Percentiles rank a stretch among this genome's conserved stretches.
Conservation (phyloP, 2,329 filamentous ascomycete genomes). For the Clarireedia paspali region DNA sequence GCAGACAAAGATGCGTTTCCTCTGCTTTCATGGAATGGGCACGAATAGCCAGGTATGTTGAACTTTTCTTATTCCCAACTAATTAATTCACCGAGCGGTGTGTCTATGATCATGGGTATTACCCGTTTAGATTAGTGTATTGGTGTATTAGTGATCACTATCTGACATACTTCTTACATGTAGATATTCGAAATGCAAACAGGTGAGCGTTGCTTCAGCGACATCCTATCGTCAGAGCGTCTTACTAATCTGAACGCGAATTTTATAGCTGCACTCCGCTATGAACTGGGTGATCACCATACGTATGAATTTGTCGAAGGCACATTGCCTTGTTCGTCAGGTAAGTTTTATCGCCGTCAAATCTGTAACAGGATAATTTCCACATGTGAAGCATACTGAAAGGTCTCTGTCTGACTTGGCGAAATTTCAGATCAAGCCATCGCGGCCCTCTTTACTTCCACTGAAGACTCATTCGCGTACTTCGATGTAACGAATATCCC, state of each 20-base stretch:
- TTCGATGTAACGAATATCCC: not conserved
- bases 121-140: too few species aligned
- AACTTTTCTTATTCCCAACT: not conserved
- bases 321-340: not conserved
- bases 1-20: not conserved
- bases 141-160: not conserved
- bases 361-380: not conserved
- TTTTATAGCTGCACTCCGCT: slow-evolving; percentile 11
- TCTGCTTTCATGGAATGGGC: slow-evolving; percentile 1
- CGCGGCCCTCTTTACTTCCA: not conserved
- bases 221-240: not conserved
- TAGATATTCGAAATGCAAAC: slow-evolving; percentile 2
- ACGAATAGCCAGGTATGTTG: not conserved
- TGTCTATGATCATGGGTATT: too few species aligned
- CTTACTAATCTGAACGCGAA: not conserved
- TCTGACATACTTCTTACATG: not conserved
- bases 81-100: not conserved
- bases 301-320: slow-evolving; percentile 14
- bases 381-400: not conserved
- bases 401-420: not conserved
- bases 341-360: not conserved
- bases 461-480: slow-evolving; percentile 7
- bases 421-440: not conserved
- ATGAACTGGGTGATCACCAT: slow-evolving; percentile 11
- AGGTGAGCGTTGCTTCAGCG: not conserved